phyloP scores from a whole-genome alignment of 768 basidiomycete genomes.

The Hydnomerulius pinastri region DNA sequence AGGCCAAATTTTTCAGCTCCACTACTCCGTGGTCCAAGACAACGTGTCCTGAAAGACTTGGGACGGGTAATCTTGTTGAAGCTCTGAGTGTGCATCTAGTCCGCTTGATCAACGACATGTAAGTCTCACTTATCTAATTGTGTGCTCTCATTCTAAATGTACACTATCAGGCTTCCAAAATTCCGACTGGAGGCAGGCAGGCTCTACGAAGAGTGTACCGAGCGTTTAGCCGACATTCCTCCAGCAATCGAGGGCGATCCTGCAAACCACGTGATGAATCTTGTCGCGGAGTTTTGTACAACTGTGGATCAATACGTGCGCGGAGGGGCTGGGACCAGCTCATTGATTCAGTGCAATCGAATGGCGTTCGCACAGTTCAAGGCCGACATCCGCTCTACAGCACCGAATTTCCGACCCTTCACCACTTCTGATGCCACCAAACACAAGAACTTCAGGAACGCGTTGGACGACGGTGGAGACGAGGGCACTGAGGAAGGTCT shows the following conservation, averaged over 20 bases:
- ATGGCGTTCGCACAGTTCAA: conserved; percentile 32
- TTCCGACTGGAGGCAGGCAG: conserved; percentile 28
- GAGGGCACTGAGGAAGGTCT: not conserved
- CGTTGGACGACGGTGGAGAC: not conserved
- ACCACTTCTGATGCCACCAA: not conserved
- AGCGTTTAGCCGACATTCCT: conserved; percentile 31
- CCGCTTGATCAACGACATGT: conserved; percentile 35
- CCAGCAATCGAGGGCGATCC: conserved; percentile 35
- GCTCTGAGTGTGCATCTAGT: conserved; percentile 39
- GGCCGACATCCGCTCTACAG: conserved; percentile 31
- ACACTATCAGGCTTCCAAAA: conserved; percentile 27
- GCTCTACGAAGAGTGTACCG: conserved; percentile 27
- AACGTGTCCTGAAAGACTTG: conserved; percentile 31
- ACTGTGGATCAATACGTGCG: conserved; percentile 30
- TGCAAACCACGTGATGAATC: conserved; percentile 36
- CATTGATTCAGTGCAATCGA: conserved; percentile 34
- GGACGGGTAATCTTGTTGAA: conserved; percentile 35
- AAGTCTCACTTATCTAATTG: not conserved
- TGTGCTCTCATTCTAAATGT: not conserved
- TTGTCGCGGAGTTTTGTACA: conserved; percentile 36
- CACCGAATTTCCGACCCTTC: conserved; percentile 39
- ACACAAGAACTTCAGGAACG: not conserved
- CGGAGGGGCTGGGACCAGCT: conserved; percentile 25
- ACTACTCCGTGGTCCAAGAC: conserved; percentile 40
- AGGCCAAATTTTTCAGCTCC: conserved; percentile 36